Base-by-base conservation (phyloP, 2,329 filamentous ascomycete species). In the Diatrype stigma region DNA sequence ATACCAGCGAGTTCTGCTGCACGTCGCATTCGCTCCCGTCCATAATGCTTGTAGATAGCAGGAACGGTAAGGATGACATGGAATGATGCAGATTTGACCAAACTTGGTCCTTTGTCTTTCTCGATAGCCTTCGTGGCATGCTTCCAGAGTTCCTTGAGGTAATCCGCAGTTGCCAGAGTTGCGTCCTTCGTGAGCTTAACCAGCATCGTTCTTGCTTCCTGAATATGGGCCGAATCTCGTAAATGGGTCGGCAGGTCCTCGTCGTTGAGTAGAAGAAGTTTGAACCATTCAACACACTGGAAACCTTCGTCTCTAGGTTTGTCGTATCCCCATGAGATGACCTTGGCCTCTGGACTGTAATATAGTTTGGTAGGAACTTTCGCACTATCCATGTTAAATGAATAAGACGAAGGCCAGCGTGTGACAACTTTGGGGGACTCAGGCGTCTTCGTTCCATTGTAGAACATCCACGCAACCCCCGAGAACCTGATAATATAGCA, bases 41-140 rank as follows among this genome's bases (percentile, higher is more conserved):
- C 69, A 48, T 73, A 73, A 0, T 65, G 57, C 0, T 70, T 69
- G 74, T 75, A 78, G 8, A 77, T 76, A 0, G 74, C 74, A 0
- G 75, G 74, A 0, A 78, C 35, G 0, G 74, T 77, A 1, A 74
- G 54, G 1, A 76, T 64, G 2, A 77, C 56, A 12, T 71, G 62
- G 11, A 75, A 63, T 0, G 32, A 57, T 6, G 60, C 55, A 8
- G 51, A 47, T 0, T 61, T 52, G 0, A 70, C 26, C 0, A 67
- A 2, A 51, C 0, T 52, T 45, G 0, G 51, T n/a, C 0, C 67
- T 67, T 3, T 60, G 44, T 0, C 62, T 55, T 21, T 52, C 45
- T 10, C 46, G 51, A 75, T 69, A 8, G 51, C 53, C 1, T 60
- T 47, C 0, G 63, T 46, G 2, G 51, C 52, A 28, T 71, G 65